Evolutionary conservation across 495 filamentous ascomycete genomes (phyloP), one percentile per base, ranked within the genome.

Genomic region (Penicillium roqueforti): DNA sequence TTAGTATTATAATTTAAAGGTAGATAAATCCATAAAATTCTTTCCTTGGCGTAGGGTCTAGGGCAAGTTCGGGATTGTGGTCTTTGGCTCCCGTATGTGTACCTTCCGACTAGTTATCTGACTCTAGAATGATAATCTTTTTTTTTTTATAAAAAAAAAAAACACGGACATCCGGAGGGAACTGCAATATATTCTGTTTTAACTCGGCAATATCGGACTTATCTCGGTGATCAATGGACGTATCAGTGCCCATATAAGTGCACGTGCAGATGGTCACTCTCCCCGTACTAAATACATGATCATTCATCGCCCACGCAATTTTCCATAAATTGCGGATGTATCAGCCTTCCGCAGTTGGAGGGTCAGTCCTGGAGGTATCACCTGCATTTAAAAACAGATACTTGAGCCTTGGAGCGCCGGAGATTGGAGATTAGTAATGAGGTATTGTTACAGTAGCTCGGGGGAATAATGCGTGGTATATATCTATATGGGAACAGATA

Each of bases 11-110:
- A 44, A 8, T 16, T 36, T 6, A 16, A 16, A 16, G 14, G 32
- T 3, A 36, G 23, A 28, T 10, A 25, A 11, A 26, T 44, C 25
- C 22, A n/a, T 10, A 11, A 44, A 29, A 10, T 19, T 8, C 32
- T 29, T 45, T 29, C 16, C 42, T 45, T 29, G 32, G 32, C 32
- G 14, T 45, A 45, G 42, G 42, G 42, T 45, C 26, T 45, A 45
- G 42, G 42, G 42, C 42, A 45, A 1, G 16, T 11, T 11, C 7
- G 8, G 16, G 8, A 45, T 29, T 26, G 42, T 45, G 42, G 31
- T 29, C 42, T 29, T 26, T 8, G 26, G 32, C 14, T 36, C 6
- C 32, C 14, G 32, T 16, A 2, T 31, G 10, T 36, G n/a, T 36
- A 36, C 5, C 32, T n/a, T n/a, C n/a, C n/a, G n/a, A n/a, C n/a